A percentile compares a stretch with the other conserved stretches of the same genome.
phyloP scores from a whole-genome alignment of 345 rosid species.

The Clausena lansium region DNA sequence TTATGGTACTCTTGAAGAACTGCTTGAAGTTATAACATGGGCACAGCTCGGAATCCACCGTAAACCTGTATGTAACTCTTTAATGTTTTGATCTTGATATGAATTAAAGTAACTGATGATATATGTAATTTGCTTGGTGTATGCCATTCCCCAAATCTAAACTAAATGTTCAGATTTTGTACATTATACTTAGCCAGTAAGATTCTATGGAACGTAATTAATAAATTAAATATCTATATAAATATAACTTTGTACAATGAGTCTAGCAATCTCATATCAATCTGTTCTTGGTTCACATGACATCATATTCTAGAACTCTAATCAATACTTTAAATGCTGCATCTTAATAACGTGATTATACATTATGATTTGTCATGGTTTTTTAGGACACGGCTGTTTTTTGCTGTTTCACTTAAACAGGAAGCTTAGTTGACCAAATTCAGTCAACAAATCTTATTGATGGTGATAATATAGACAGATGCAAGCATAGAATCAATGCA shows the following conservation, averaged over 20 bases:
- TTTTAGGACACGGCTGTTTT: conserved; percentile 21
- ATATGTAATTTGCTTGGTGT: too few species aligned
- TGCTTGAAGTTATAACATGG: conserved; percentile 97
- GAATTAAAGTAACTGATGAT: not conserved
- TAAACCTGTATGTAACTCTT: conserved; percentile 68
- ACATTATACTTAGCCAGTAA: not conserved
- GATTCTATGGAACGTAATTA: not conserved
- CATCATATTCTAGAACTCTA: conserved; percentile 10
- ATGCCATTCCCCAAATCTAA: too few species aligned
- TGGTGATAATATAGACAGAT: not conserved
- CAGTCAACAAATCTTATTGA: conserved; percentile 14
- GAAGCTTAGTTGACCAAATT: conserved; percentile 16
- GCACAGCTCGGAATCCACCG: conserved; percentile 95
- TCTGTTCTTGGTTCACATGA: conserved; percentile 11
- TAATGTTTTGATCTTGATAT: not conserved
- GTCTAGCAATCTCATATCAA: not conserved
- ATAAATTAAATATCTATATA: not conserved
- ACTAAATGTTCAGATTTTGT: too few species aligned
- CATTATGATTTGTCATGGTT: conserved; percentile 16
- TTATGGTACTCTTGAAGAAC: conserved; percentile 91
- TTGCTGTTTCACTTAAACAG: not conserved
- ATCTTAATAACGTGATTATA: not conserved
- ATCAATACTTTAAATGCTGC: not conserved
- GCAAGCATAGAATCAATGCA: conserved; percentile 32
- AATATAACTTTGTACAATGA: too few species aligned